These are phyloP conservation scores for Citrullus colocynthis DNA, from an alignment of 306 rosid species.

Conservation along the genomic window DNA sequence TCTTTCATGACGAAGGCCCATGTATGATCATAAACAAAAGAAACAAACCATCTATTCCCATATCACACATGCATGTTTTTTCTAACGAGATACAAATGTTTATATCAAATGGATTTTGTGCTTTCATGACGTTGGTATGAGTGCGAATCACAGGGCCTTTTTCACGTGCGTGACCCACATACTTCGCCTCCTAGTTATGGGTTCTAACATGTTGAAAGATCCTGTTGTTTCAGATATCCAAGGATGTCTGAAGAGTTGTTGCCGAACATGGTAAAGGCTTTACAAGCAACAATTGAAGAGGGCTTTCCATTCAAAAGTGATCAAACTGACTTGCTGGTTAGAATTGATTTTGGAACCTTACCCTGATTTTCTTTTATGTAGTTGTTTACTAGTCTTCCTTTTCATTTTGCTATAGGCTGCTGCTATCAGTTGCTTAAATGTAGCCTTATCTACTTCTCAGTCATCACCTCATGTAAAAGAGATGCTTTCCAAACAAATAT, in stretches of 20 bases:
- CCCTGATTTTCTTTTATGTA: neutral
- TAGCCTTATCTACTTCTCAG: conserved; percentile 58
- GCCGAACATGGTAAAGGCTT: conserved; percentile 50
- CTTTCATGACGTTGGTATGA: neutral
- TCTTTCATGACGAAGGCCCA: too few species aligned
- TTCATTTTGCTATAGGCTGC: conserved; percentile 39
- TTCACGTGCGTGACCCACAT: neutral
- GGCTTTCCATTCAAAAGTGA: conserved; percentile 63
- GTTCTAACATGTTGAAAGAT: neutral
- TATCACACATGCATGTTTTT: neutral
- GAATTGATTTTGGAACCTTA: conserved; percentile 8
- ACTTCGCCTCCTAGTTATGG: neutral
- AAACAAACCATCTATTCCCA: too few species aligned
- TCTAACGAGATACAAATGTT: neutral
- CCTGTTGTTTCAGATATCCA: conserved; percentile 45
- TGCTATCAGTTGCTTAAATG: conserved; percentile 69
- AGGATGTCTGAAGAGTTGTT: conserved; percentile 83
- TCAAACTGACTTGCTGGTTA: conserved; percentile 69
- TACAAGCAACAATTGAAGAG: conserved; percentile 48
- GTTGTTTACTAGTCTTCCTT: conserved; percentile 9
- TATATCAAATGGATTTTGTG: neutral
- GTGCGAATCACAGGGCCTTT: neutral
- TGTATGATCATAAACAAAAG: too few species aligned
- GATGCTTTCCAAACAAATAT: conserved; percentile 50
- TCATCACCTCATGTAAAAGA: conserved; percentile 49